Percentiles rank a stretch among this genome's conserved stretches.
phyloP scores from a whole-genome alignment of 768 basidiomycete genomes.

The Pleurotus tuber-regium region DNA sequence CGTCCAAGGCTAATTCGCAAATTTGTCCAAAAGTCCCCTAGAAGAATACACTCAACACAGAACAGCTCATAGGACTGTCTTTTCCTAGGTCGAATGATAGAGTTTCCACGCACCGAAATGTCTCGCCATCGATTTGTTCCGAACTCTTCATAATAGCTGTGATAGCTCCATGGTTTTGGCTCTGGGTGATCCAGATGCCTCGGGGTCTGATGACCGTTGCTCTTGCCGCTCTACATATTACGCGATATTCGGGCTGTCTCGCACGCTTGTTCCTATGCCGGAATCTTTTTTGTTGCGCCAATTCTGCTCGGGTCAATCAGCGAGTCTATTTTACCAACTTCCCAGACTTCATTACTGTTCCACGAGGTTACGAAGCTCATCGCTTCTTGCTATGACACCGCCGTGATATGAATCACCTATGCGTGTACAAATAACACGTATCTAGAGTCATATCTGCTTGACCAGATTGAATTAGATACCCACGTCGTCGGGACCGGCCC shows the following conservation, averaged over 20 bases:
- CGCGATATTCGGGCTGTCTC: conserved; percentile 7
- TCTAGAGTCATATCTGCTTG: not conserved
- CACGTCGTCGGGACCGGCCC: not conserved
- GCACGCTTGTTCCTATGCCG: not conserved
- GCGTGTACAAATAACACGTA: not conserved
- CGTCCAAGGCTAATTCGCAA: too few species aligned
- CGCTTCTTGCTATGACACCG: not conserved
- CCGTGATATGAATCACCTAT: not conserved
- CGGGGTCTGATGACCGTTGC: not conserved
- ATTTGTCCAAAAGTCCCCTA: too few species aligned
- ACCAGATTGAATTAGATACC: not conserved
- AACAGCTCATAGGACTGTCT: too few species aligned
- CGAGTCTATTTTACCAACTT: conserved; percentile 4
- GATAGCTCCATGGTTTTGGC: not conserved
- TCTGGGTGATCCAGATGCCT: not conserved
- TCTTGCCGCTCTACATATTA: conserved; percentile 1
- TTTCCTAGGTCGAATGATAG: not conserved
- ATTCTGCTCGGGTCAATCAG: not conserved
- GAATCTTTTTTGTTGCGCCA: not conserved
- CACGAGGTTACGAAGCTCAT: not conserved
- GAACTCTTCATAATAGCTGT: not conserved
- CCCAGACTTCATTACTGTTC: not conserved
- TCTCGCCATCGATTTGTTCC: not conserved
- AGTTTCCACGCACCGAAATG: not conserved
- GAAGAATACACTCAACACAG: too few species aligned